phyloP scores from a whole-genome alignment of 23 red algal genomes.

The Agarophyton chilense region DNA sequence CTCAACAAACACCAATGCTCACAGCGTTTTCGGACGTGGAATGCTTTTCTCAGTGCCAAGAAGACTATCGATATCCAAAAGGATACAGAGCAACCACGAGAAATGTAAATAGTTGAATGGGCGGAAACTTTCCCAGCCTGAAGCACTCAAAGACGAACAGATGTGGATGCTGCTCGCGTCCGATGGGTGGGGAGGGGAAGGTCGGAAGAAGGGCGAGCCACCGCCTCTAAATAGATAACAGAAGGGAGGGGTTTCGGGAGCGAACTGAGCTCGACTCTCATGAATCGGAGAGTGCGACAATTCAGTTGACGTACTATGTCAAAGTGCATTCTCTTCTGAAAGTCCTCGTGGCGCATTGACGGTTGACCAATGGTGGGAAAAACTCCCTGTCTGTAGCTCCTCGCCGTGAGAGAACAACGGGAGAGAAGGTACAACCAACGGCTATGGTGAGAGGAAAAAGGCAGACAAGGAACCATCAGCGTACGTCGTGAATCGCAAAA shows the following conservation, averaged over 20 bases:
- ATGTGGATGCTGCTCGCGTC: neutral
- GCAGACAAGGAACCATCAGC: neutral
- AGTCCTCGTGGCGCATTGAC: neutral
- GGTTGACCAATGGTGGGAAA: neutral
- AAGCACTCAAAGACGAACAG: too few relatives aligned
- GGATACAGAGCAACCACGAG: neutral
- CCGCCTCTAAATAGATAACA: neutral
- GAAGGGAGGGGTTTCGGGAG: neutral
- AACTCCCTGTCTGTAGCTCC: neutral
- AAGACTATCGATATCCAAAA: neutral
- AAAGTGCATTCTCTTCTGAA: neutral
- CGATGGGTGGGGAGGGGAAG: neutral
- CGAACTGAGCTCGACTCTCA: neutral
- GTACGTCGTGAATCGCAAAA: conserved; percentile 8
- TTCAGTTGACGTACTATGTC: neutral
- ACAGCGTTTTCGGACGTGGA: neutral
- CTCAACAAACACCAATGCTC: neutral
- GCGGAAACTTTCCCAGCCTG: neutral
- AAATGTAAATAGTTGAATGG: neutral
- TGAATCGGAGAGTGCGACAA: neutral
- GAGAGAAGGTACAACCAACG: neutral
- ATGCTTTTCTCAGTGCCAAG: neutral
- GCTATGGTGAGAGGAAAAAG: neutral
- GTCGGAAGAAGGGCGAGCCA: too few relatives aligned
- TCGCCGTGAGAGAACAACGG: neutral